Conservation (phyloP, 2,329 filamentous ascomycete species). For the Didymella pinodella region DNA sequence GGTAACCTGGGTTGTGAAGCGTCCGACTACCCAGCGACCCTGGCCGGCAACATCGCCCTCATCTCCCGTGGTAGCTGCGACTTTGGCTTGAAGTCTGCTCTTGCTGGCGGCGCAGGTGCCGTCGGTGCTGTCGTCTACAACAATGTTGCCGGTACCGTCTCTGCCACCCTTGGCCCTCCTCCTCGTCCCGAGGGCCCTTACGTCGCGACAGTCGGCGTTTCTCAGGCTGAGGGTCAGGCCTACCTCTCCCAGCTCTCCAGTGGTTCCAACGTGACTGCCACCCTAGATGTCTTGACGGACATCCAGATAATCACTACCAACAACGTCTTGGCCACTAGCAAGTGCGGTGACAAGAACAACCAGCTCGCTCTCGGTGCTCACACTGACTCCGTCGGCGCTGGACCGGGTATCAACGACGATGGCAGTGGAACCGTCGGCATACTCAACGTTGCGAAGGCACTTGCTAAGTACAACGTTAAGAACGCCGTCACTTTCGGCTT, state of each 20-base stretch:
- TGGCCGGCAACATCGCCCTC: constrained; percentile 72
- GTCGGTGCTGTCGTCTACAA: constrained; percentile 78
- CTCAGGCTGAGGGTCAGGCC: constrained; percentile 64
- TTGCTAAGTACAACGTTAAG: constrained; percentile 52
- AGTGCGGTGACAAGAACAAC: constrained; percentile 47
- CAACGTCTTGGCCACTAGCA: constrained; percentile 51
- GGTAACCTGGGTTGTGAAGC: constrained; percentile 44
- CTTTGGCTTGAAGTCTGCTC: constrained; percentile 74
- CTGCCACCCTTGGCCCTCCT: constrained; percentile 73
- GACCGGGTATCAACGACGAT: constrained; percentile 54
- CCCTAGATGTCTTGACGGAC: constrained; percentile 55
- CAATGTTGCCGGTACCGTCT: constrained; percentile 63
- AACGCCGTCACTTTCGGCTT: constrained; percentile 53
- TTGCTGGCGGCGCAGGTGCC: constrained; percentile 74
- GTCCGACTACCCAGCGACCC: constrained; percentile 68
- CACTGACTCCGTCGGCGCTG: constrained; percentile 47
- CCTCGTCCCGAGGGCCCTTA: constrained; percentile 62
- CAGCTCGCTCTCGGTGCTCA: constrained; percentile 50
- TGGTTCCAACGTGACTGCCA: constrained; percentile 49
- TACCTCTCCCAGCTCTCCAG: constrained; percentile 63
- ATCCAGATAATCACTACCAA: constrained; percentile 58
- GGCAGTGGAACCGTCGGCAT: constrained; percentile 49
- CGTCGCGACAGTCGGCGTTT: constrained; percentile 73
- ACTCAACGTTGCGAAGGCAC: constrained; percentile 49
- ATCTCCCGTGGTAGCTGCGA: constrained; percentile 73